phyloP scores from a whole-genome alignment of 352 stramenopile genomes.

The Phytopythium vexans region DNA sequence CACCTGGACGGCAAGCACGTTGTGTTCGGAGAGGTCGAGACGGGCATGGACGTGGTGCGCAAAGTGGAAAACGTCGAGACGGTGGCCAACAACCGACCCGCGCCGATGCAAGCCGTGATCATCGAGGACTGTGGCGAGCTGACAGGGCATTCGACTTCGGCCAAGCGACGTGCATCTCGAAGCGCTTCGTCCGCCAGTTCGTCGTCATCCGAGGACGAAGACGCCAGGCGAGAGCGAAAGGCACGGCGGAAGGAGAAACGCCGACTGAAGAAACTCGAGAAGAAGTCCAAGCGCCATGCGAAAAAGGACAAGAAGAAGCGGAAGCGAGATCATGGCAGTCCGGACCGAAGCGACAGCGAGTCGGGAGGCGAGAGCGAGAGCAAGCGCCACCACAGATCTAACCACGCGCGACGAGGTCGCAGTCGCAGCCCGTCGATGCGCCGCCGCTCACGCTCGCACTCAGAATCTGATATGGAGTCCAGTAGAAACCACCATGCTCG shows the following conservation, averaged over 20 bases:
- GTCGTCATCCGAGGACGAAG: constrained; percentile 5
- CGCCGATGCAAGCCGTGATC: constrained; percentile 82
- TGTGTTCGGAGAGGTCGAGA: constrained; percentile 96
- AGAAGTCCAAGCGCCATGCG: constrained; percentile 28
- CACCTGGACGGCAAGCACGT: constrained; percentile 99
- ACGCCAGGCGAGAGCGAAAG: constrained; percentile 15
- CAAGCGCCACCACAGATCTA: constrained; percentile 7
- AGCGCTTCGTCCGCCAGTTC: constrained; percentile 8
- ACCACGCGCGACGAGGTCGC: no score
- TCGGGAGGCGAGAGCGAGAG: constrained; percentile 5
- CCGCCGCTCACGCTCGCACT: constrained; percentile 6
- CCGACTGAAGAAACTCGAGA: constrained; percentile 28
- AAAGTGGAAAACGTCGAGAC: constrained; percentile 92
- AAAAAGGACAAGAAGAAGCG: constrained; percentile 33
- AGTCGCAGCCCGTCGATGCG: no score
- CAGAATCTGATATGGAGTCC: background rate
- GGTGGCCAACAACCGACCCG: constrained; percentile 73
- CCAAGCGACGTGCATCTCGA: no score
- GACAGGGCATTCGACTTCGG: background rate
- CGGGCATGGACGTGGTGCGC: constrained; percentile 63
- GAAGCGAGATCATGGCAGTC: constrained; percentile 17
- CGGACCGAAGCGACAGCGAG: background rate
- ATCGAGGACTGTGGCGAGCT: constrained; percentile 95
- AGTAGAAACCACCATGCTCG: no score
- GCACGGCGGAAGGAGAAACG: constrained; percentile 18